Evolutionary conservation across 192 early-diverging fungal genomes (phyloP).

Genomic region (Gigaspora rosea): DNA sequence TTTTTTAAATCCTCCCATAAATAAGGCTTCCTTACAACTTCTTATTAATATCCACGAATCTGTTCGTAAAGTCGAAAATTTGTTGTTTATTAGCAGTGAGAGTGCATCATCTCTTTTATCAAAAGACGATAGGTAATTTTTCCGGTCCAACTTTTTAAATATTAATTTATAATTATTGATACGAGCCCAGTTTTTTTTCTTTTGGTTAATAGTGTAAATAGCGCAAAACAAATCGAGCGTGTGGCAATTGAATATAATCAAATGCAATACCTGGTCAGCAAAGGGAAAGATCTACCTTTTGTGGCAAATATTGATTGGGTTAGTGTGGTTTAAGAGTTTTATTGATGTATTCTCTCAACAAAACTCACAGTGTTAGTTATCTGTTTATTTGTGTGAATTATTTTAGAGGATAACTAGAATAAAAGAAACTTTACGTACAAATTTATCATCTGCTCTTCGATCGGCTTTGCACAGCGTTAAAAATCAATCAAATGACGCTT

Average conservation of each 20-base stretch:
- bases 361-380: conserved; percentile 12
- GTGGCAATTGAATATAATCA: conserved; percentile 87
- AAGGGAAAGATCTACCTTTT: conserved; percentile 64
- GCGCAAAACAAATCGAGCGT: conserved; percentile 75
- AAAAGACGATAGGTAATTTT: conserved; percentile 34
- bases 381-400: not conserved
- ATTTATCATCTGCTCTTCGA: conserved; percentile 58
- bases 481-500: conserved; percentile 30
- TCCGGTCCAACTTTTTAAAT: conserved; percentile 10
- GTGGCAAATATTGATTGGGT: conserved; percentile 79
- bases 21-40: conserved; percentile 64
- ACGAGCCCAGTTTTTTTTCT: not conserved
- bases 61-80: conserved; percentile 70
- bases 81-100: conserved; percentile 60
- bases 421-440: conserved; percentile 66
- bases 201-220: conserved; percentile 39
- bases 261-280: conserved; percentile 71
- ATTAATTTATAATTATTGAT: not conserved
- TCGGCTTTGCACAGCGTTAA: conserved; percentile 46
- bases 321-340: not conserved
- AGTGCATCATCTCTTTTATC: conserved; percentile 15
- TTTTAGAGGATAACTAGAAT: conserved; percentile 68
- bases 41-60: conserved; percentile 77
- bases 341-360: not conserved
- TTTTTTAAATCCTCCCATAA: not conserved